A percentile compares a stretch with the other conserved stretches of the same genome.
phyloP scores from a whole-genome alignment of 2,329 filamentous ascomycete genomes.

The Ceratocystis variospora region DNA sequence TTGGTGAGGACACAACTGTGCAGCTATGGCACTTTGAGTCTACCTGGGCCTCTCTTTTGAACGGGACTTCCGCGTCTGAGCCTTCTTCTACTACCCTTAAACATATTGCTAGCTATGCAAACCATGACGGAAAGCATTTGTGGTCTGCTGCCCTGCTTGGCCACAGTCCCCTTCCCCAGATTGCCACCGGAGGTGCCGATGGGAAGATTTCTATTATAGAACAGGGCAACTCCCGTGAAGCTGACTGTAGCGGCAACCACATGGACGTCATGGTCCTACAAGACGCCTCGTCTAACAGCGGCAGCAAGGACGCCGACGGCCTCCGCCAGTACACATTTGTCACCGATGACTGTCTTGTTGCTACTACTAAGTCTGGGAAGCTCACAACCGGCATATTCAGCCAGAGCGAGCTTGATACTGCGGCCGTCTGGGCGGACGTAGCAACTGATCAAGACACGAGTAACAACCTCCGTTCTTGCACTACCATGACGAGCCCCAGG shows the following conservation, averaged over 20 bases:
- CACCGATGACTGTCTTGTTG: constrained; percentile 37
- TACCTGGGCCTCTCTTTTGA: background rate
- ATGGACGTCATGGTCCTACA: constrained; percentile 16
- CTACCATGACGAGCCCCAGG: constrained; percentile 32
- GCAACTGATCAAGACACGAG: constrained; percentile 26
- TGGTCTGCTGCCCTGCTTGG: constrained; percentile 53
- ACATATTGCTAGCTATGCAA: constrained; percentile 42
- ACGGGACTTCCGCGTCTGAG: background rate
- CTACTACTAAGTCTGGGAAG: constrained; percentile 46
- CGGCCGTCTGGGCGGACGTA: constrained; percentile 33
- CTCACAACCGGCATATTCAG: constrained; percentile 30
- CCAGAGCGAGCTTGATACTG: constrained; percentile 28
- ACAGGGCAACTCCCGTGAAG: constrained; percentile 18
- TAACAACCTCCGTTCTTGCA: constrained; percentile 33
- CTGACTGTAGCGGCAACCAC: constrained; percentile 7
- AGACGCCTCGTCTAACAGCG: constrained; percentile 6
- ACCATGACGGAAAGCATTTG: constrained; percentile 78
- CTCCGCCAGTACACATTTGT: constrained; percentile 54
- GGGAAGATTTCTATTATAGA: constrained; percentile 46
- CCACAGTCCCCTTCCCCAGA: constrained; percentile 26
- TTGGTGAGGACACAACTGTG: constrained; percentile 70
- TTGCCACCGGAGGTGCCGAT: constrained; percentile 77
- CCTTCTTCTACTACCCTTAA: constrained; percentile 26
- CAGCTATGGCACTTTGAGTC: constrained; percentile 52
- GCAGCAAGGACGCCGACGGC: constrained; percentile 25